phyloP scores from a whole-genome alignment of 768 basidiomycete species.

The Cyclocybe aegerita region DNA sequence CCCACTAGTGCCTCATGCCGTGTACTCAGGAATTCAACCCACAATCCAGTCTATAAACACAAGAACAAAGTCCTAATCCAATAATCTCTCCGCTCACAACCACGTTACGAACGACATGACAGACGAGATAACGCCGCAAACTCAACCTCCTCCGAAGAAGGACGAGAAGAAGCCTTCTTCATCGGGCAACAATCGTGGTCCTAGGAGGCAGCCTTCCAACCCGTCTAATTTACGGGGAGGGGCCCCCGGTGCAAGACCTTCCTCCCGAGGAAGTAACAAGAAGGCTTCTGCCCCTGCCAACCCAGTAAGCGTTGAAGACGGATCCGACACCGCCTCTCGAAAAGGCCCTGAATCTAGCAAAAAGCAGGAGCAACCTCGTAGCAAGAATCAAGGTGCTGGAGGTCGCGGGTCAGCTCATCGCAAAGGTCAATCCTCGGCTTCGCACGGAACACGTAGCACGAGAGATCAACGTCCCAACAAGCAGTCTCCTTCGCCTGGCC shows the following conservation, averaged over 20 bases:
- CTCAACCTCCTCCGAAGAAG: slow-evolving; percentile 57
- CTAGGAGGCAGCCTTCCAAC: slow-evolving; percentile 58
- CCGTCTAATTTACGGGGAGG: slow-evolving; percentile 46
- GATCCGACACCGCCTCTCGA: slow-evolving; percentile 67
- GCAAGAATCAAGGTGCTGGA: slow-evolving; percentile 49
- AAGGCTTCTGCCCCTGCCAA: slow-evolving; percentile 43
- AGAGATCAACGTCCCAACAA: slow-evolving; percentile 44
- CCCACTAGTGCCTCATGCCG: slow-evolving; percentile 6
- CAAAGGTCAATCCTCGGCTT: slow-evolving; percentile 57
- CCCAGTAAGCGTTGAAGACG: slow-evolving; percentile 55
- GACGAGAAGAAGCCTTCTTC: slow-evolving; percentile 70
- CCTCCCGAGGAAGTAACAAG: slow-evolving; percentile 69
- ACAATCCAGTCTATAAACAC: slow-evolving; percentile 18
- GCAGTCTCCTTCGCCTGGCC: slow-evolving; percentile 50
- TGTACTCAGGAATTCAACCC: slow-evolving; percentile 6
- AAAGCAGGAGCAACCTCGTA: slow-evolving; percentile 52
- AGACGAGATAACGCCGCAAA: slow-evolving; percentile 69
- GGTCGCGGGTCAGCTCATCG: slow-evolving; percentile 50
- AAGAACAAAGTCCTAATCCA: slow-evolving; percentile 51
- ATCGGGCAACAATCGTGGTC: slow-evolving; percentile 50
- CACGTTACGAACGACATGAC: slow-evolving; percentile 86
- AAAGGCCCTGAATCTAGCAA: slow-evolving; percentile 57
- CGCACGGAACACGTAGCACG: slow-evolving; percentile 52
- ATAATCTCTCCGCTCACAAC: slow-evolving; percentile 41
- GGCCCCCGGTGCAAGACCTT: slow-evolving; percentile 49